These are phyloP conservation scores for Didymella sp. DNA, from an alignment of 2,329 filamentous ascomycete species.

Conservation along the genomic window DNA sequence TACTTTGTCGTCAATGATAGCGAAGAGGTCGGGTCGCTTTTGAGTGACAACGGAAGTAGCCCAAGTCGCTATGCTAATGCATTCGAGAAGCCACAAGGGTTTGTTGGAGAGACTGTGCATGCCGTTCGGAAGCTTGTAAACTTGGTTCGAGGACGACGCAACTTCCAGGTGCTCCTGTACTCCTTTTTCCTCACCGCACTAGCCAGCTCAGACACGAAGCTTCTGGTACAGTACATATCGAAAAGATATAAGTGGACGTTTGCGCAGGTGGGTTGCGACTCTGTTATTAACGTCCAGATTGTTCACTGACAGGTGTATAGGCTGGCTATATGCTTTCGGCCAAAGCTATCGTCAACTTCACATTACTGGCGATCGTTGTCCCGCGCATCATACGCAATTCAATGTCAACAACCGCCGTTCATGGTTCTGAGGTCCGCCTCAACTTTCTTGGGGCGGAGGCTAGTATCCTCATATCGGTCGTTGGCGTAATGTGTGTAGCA, in stretches of 20 bases:
- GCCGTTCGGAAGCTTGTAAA: conserved; percentile 27
- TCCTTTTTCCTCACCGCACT: conserved; percentile 48
- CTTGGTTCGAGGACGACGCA: conserved; percentile 35
- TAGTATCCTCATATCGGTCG: conserved; percentile 44
- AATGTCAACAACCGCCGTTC: conserved; percentile 30
- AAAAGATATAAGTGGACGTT: conserved; percentile 51
- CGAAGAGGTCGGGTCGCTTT: conserved; percentile 35
- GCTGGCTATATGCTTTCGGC: conserved; percentile 49
- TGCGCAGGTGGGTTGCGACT: conserved; percentile 29
- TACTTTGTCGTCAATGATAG: background rate
- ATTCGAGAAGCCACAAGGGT: conserved; percentile 30
- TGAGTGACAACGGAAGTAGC: conserved; percentile 20
- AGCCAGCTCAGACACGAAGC: conserved; percentile 49
- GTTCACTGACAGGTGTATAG: conserved; percentile 7
- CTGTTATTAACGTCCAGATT: background rate
- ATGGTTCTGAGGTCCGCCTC: conserved; percentile 38
- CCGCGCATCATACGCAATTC: conserved; percentile 44
- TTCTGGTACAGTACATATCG: conserved; percentile 50
- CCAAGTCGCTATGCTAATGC: conserved; percentile 31
- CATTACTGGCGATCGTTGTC: conserved; percentile 42
- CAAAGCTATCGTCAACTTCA: conserved; percentile 49
- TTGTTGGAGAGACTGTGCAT: conserved; percentile 24
- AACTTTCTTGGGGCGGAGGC: conserved; percentile 43
- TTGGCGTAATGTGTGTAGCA: conserved; percentile 46
- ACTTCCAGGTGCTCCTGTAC: conserved; percentile 44